A percentile compares a stretch with the other conserved stretches of the same genome.
Evolutionary conservation across 1,284 basidiomycete genomes (phyloP).

Genomic region (Erythrobasidium hasegawianum): DNA sequence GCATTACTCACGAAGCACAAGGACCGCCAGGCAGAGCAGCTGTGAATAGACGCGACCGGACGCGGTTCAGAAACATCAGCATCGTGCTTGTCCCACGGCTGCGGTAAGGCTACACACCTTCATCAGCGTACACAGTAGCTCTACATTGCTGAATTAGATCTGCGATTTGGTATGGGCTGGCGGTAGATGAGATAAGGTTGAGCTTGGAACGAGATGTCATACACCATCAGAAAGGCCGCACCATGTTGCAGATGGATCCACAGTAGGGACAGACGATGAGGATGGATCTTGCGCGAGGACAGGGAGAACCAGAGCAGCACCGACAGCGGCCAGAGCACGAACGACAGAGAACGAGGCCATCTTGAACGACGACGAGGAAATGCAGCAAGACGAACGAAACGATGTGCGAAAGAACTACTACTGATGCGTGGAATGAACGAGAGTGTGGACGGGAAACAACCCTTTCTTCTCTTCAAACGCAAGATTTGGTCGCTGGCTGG

Average conservation of each 20-base stretch:
- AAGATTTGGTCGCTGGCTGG: no score
- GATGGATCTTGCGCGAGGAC: not conserved
- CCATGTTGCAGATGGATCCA: constrained; percentile 1
- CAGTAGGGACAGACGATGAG: not conserved
- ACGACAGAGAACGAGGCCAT: no score
- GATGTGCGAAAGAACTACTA: no score
- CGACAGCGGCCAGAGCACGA: not conserved
- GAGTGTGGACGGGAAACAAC: no score
- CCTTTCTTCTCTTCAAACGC: no score
- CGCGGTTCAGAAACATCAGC: not conserved
- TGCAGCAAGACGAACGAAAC: no score
- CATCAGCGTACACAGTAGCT: constrained; percentile 19
- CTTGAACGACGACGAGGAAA: no score
- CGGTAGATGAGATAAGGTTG: no score
- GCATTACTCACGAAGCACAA: constrained; percentile 4
- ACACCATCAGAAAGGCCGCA: no score
- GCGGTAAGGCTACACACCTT: constrained; percentile 30
- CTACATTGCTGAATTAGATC: constrained; percentile 29
- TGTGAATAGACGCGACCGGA: not conserved
- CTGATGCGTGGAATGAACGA: no score
- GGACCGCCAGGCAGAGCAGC: constrained; percentile 23
- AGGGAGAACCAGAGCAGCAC: not conserved
- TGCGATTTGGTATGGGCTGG: not conserved
- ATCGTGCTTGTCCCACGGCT: no score
- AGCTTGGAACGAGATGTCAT: no score